Conservation (phyloP, 495 filamentous ascomycete genomes). For the Cladorrhinum samala region DNA sequence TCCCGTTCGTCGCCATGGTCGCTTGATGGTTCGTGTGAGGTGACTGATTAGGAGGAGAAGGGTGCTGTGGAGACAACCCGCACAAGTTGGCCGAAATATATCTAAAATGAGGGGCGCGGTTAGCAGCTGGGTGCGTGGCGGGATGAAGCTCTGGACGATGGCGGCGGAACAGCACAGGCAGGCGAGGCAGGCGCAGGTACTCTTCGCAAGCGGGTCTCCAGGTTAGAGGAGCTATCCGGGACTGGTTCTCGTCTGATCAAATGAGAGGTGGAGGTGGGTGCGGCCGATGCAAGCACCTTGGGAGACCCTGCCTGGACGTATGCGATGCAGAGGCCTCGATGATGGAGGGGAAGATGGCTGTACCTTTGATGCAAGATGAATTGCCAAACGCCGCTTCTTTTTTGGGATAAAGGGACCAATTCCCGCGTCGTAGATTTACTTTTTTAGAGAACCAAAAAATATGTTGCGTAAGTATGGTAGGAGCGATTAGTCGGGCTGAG, state of each 20-base stretch:
- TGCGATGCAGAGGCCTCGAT: too few species aligned
- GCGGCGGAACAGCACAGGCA: neutral
- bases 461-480: neutral
- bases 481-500: conserved; percentile 1
- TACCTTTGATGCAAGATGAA: neutral
- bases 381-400: neutral
- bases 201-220: neutral
- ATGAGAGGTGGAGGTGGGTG: neutral
- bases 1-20: conserved; percentile 48
- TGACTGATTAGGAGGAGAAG: conserved; percentile 2
- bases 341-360: neutral
- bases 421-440: neutral
- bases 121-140: neutral
- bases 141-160: neutral
- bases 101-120: neutral
- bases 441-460: too few species aligned
- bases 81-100: neutral
- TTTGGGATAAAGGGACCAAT: neutral
- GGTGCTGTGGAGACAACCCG: neutral
- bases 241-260: neutral
- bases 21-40: conserved; percentile 6
- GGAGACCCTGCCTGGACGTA: too few species aligned
- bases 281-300: too few species aligned
- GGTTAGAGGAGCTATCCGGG: too few species aligned
- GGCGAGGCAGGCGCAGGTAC: too few species aligned